phyloP scores from a whole-genome alignment of 2,329 filamentous ascomycete species.

The Cephalotrichum gorgonifer region DNA sequence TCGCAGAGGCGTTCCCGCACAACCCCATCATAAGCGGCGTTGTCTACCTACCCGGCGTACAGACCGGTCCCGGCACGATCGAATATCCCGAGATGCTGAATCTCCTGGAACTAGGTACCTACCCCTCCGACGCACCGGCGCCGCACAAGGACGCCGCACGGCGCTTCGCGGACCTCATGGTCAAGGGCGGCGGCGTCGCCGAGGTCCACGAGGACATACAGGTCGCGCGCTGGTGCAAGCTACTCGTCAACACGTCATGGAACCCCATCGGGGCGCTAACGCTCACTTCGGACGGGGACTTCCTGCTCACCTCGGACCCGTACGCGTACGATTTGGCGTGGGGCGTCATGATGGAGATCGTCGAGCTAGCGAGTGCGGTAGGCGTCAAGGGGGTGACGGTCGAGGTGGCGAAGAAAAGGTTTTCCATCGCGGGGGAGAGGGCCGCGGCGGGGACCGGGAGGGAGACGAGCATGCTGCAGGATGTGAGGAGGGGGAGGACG shows the following conservation, averaged over 20 bases:
- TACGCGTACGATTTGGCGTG: neutral
- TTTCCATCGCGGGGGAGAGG: neutral
- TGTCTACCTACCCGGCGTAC: conserved; percentile 40
- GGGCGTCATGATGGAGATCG: neutral
- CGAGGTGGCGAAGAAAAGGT: neutral
- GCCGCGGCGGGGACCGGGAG: neutral
- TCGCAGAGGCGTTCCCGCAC: conserved; percentile 28
- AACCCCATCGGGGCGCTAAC: conserved; percentile 45
- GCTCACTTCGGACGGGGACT: conserved; percentile 32
- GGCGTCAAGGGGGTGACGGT: neutral
- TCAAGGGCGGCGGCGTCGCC: conserved; percentile 29
- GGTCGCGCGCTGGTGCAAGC: conserved; percentile 40
- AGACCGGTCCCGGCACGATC: conserved; percentile 29
- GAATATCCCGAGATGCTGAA: conserved; percentile 31
- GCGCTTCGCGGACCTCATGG: conserved; percentile 21
- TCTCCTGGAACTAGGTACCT: conserved; percentile 11
- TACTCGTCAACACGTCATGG: conserved; percentile 43
- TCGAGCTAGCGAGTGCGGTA: neutral
- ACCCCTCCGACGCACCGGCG: neutral
- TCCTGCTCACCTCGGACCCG: conserved; percentile 24
- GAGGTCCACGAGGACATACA: conserved; percentile 37
- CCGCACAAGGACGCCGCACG: neutral
- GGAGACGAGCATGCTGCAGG: neutral
- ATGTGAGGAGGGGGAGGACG: neutral
- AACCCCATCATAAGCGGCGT: conserved; percentile 42